Conservation (phyloP, 1,284 basidiomycete species). For the Ceratobasidium sp. region DNA sequence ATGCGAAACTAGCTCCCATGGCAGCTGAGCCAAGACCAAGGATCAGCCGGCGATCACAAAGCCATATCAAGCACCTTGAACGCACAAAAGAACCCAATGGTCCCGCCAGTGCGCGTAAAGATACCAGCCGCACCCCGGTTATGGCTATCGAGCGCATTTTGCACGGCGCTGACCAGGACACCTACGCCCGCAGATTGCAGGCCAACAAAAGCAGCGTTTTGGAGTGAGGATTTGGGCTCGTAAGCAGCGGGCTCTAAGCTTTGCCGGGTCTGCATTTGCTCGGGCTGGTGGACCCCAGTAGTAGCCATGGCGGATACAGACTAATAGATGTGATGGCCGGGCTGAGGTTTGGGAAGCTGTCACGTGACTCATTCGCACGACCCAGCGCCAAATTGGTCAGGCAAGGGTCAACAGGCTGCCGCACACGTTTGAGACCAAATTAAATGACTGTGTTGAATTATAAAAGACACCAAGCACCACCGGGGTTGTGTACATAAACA, state of each 20-base stretch:
- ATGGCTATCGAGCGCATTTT: slow-evolving; percentile 84
- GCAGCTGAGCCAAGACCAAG: slow-evolving; percentile 63
- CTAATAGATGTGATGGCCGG: slow-evolving; percentile 9
- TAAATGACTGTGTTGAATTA: slow-evolving; percentile 19
- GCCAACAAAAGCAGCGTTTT: slow-evolving; percentile 67
- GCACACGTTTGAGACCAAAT: no score
- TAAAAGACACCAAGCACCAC: slow-evolving; percentile 35
- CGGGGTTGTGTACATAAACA: slow-evolving; percentile 26
- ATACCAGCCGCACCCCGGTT: slow-evolving; percentile 86
- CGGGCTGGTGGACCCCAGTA: slow-evolving; percentile 18
- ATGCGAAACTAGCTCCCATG: slow-evolving; percentile 88
- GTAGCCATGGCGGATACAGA: slow-evolving; percentile 14
- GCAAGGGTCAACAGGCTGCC: not conserved
- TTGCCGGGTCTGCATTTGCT: not conserved
- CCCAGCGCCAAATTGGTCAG: slow-evolving; percentile 8
- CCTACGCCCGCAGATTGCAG: slow-evolving; percentile 77
- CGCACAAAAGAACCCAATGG: slow-evolving; percentile 82
- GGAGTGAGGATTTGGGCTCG: slow-evolving; percentile 64
- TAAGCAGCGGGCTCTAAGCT: slow-evolving; percentile 51
- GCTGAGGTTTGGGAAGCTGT: slow-evolving; percentile 21
- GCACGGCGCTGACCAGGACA: slow-evolving; percentile 77
- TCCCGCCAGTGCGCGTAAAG: slow-evolving; percentile 77
- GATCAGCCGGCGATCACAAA: slow-evolving; percentile 16
- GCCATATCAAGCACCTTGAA: slow-evolving; percentile 34
- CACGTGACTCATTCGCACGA: slow-evolving; percentile 21